Conservation (phyloP, 2,329 filamentous ascomycete genomes). For the Fusarium denticulatum region DNA sequence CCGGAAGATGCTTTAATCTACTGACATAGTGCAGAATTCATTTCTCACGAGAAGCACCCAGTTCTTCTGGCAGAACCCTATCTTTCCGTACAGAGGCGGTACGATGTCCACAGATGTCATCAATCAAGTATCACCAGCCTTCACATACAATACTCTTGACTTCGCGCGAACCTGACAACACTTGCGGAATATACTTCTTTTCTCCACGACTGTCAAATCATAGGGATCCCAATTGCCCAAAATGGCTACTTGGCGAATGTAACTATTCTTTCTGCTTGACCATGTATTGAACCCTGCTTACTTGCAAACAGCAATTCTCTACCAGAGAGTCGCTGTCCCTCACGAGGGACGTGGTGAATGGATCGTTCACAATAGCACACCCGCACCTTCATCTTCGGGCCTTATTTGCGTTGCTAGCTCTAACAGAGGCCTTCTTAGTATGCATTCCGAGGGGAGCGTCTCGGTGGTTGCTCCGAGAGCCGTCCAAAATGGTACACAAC, state of each 20-base stretch:
- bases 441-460: conserved; percentile 47
- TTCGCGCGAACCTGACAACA: conserved; percentile 48
- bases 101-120: conserved; percentile 54
- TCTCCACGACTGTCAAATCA: conserved; percentile 46
- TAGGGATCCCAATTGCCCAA: conserved; percentile 42
- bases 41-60: conserved; percentile 34
- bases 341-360: conserved; percentile 42
- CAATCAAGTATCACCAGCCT: conserved; percentile 58
- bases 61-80: conserved; percentile 26
- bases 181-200: conserved; percentile 51
- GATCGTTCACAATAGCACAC: conserved; percentile 53
- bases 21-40: conserved; percentile 23
- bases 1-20: neutral
- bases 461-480: conserved; percentile 47
- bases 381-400: conserved; percentile 53
- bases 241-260: conserved; percentile 54
- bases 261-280: conserved; percentile 10
- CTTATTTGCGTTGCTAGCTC: conserved; percentile 60
- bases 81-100: conserved; percentile 49
- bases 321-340: conserved; percentile 46
- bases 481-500: conserved; percentile 28
- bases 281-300: neutral
- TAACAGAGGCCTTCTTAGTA: conserved; percentile 56
- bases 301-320: conserved; percentile 42
- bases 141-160: conserved; percentile 56